These are phyloP conservation scores for Kondoa malvinella DNA, from an alignment of 768 basidiomycete species.

Conservation along the genomic window DNA sequence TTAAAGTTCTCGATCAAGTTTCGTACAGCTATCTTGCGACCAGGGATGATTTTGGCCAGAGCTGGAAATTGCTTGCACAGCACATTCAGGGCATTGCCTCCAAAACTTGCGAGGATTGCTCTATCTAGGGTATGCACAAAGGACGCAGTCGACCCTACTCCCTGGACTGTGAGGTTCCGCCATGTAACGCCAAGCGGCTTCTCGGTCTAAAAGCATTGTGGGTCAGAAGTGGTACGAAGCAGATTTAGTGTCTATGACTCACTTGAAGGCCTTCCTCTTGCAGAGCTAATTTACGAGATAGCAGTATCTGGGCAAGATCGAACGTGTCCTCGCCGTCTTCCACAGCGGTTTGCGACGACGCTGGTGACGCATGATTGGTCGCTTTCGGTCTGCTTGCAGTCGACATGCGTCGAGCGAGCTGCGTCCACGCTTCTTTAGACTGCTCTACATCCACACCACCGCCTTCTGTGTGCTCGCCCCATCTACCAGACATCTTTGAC, in stretches of 20 bases:
- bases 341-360: not conserved
- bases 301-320: not conserved
- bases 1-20: conserved; percentile 44
- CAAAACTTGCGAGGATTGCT: not conserved
- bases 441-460: not conserved
- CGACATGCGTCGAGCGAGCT: not conserved
- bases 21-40: not conserved
- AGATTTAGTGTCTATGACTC: not conserved
- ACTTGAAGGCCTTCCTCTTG: not conserved
- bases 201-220: not conserved
- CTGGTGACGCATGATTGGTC: not conserved
- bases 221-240: not conserved
- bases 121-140: not conserved
- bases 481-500: not conserved
- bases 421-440: not conserved
- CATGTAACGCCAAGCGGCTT: not conserved
- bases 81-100: not conserved
- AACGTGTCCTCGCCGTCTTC: not conserved
- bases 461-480: not conserved
- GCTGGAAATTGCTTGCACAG: not conserved
- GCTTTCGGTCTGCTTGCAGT: not conserved
- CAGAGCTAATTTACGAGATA: not conserved
- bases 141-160: not conserved
- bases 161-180: not conserved
- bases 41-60: not conserved